A percentile compares a stretch with the other conserved stretches of the same genome.
Evolutionary conservation across 768 basidiomycete species (phyloP).

Genomic region (Ramaria rubella): DNA sequence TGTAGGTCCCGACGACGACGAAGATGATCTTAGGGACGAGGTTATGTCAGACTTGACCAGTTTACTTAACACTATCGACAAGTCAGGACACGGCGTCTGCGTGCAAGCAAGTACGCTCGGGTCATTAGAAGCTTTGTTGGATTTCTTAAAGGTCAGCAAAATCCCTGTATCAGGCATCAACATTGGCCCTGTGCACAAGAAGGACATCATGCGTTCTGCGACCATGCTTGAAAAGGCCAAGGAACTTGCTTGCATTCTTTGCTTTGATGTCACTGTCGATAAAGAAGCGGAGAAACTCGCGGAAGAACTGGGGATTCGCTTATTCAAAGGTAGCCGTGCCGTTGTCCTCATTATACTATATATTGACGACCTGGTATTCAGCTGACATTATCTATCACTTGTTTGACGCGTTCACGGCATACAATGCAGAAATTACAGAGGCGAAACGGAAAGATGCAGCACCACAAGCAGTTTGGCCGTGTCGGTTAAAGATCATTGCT

Average conservation of each 20-base stretch:
- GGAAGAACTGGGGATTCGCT: constrained; percentile 86
- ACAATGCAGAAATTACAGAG: constrained; percentile 86
- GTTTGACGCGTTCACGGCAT: constrained; percentile 93
- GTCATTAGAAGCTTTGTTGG: constrained; percentile 91
- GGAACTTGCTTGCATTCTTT: constrained; percentile 90
- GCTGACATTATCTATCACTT: constrained; percentile 99
- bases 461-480: constrained; percentile 95
- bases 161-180: constrained; percentile 97
- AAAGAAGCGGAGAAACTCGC: constrained; percentile 89
- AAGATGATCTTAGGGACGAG: constrained; percentile 89
- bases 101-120: constrained; percentile 97
- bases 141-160: constrained; percentile 91
- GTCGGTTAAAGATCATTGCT: constrained; percentile 86
- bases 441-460: constrained; percentile 90
- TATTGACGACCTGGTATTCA: constrained; percentile 26
- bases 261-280: constrained; percentile 93
- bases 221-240: constrained; percentile 96
- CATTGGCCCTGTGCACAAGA: constrained; percentile 95
- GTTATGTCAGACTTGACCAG: constrained; percentile 94
- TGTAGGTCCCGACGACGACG: constrained; percentile 91
- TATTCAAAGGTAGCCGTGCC: constrained; percentile 76
- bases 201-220: constrained; percentile 85
- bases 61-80: constrained; percentile 84
- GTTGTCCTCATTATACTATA: background rate
- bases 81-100: constrained; percentile 92